phyloP scores from a whole-genome alignment of 2,329 filamentous ascomycete genomes.

The Pseudogymnoascus sp. region DNA sequence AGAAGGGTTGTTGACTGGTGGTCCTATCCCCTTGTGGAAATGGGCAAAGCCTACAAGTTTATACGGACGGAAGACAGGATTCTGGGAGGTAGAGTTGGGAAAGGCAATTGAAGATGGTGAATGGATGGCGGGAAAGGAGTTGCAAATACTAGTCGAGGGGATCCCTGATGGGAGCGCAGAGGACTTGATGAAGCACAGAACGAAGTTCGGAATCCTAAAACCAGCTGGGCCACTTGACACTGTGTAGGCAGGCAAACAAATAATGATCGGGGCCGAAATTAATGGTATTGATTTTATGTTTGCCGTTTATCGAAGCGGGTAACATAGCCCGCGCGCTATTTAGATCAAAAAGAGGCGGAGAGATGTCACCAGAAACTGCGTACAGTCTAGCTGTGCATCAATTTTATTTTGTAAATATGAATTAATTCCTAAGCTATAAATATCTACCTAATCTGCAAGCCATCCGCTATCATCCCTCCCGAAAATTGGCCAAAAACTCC shows the following conservation, averaged over 20 bases:
- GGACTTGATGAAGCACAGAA: neutral
- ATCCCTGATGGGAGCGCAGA: neutral
- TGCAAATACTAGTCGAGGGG: neutral
- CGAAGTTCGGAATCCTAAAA: neutral
- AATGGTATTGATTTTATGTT: neutral
- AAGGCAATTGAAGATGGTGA: constrained; percentile 1
- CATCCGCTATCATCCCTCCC: neutral
- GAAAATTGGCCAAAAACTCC: constrained; percentile 1
- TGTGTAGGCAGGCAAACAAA: neutral
- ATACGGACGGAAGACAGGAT: neutral
- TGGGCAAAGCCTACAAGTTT: neutral
- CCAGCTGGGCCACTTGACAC: neutral
- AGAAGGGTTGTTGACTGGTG: neutral
- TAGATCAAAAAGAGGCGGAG: neutral
- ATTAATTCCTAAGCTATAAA: constrained; percentile 8
- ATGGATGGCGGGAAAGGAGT: neutral
- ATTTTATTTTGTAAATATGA: neutral
- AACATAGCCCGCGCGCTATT: neutral
- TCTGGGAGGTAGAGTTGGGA: neutral
- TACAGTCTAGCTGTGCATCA: neutral
- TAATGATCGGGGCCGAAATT: neutral
- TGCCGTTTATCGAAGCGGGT: neutral
- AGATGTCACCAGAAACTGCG: neutral
- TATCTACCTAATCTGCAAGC: constrained; percentile 7
- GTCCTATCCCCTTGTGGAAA: neutral